Base-by-base conservation (phyloP, 345 rosid genomes). In the Corymbia maculata region DNA sequence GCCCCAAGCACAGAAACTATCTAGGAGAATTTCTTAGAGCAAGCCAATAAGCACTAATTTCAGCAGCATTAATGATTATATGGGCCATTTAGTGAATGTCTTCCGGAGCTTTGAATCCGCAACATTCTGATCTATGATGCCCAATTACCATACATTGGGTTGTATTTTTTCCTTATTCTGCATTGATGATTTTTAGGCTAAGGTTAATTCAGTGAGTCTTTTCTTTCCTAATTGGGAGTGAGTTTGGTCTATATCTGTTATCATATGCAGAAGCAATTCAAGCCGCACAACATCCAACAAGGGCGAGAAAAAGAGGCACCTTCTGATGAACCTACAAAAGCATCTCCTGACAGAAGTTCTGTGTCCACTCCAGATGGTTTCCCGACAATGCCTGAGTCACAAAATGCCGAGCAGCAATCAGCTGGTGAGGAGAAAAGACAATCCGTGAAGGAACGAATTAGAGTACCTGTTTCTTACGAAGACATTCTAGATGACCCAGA, bases 391-490 rank as follows among this genome's bases (percentile, higher is more conserved):
- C 90, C 88, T 19, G 90, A 75, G 2, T 50, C 19, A 51, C 85
- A 85, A 88, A 85, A 85, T 86, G 89, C 88, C 86, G 80, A 61
- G 70, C 92, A 88, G 22, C 92, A 91, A 88, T 90, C 92, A 36
- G 47, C 86, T 86, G 90, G 70, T 64, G 94, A 93, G 70, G 92
- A 80, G 84, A 91, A 90, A 66, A 90, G 92, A 84, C 94, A 88
- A 90, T 89, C 97, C 21, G 93, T 96, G 89, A 96, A 91, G 86
- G 99, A 97, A 85, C 94, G 99, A 90, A 93, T 97, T 49, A 94
- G 99, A 92, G 92, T 94, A 32, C 99, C 97, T 30, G 98, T 98
- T 93, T 93, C 98, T 12, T 97, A 98, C 22, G 98, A 94, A 86
- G 98, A 97, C 89, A 94, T 89, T 75, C 57, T 86, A 52, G 90